Percentiles rank a stretch among this genome's conserved stretches.
Conservation (phyloP, 371 early-diverging fungal species). For the Nematocida sp. region DNA sequence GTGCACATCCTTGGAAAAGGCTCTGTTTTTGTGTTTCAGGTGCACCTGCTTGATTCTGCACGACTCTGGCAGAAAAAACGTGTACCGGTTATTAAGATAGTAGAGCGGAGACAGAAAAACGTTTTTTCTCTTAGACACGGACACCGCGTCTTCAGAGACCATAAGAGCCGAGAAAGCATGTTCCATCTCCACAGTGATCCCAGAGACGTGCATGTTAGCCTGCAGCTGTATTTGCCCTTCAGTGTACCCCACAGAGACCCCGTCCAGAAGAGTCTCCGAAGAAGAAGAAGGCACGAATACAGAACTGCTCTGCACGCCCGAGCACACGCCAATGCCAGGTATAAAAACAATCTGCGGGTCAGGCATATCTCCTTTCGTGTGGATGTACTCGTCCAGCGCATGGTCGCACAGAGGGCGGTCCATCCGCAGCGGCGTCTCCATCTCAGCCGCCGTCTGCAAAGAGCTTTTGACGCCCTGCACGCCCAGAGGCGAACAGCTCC, state of each 20-base stretch:
- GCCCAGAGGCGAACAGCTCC: background rate
- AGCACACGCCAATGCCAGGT: background rate
- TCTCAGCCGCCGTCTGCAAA: conserved; percentile 9
- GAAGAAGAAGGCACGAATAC: background rate
- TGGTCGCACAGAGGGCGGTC: conserved; percentile 8
- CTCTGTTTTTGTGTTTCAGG: too few species aligned
- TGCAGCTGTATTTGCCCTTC: background rate
- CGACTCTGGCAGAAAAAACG: too few species aligned
- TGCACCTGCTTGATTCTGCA: too few species aligned
- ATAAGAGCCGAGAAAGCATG: too few species aligned
- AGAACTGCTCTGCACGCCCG: background rate
- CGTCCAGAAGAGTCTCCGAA: background rate
- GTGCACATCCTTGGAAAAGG: too few species aligned
- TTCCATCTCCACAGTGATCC: background rate
- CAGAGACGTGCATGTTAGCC: background rate
- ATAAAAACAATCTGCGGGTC: background rate
- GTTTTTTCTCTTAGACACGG: too few species aligned
- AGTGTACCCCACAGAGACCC: background rate
- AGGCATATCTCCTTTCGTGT: background rate
- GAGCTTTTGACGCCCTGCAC: background rate
- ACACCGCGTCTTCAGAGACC: too few species aligned
- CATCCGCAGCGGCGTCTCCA: conserved; percentile 2
- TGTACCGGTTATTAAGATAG: too few species aligned
- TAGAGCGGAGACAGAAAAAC: too few species aligned
- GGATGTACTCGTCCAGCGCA: conserved; percentile 28